A percentile compares a stretch with the other conserved stretches of the same genome.
These are phyloP conservation scores for Dalechampia spathulata DNA, from an alignment of 441 rosid species.

Conservation along the genomic window DNA sequence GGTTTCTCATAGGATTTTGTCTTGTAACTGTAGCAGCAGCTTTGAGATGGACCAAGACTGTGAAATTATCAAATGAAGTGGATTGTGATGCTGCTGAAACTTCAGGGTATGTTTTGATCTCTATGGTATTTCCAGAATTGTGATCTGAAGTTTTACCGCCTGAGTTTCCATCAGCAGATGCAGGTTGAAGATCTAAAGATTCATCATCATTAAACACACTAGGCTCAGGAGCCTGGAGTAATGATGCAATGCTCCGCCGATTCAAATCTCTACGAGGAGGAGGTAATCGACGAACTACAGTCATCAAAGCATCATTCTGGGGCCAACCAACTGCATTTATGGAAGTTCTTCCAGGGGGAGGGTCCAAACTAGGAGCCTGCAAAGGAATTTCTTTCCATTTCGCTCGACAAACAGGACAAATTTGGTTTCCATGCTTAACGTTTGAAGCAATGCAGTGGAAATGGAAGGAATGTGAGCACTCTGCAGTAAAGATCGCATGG, in stretches of 20 bases:
- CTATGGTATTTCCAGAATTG: constrained; percentile 36
- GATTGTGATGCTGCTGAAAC: constrained; percentile 51
- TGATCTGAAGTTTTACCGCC: constrained; percentile 18
- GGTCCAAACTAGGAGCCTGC: constrained; percentile 53
- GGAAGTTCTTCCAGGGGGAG: constrained; percentile 31
- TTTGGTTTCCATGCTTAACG: constrained; percentile 83
- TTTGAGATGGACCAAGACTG: constrained; percentile 71
- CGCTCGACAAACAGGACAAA: constrained; percentile 83
- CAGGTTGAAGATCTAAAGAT: constrained; percentile 47
- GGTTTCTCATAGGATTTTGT: constrained; percentile 25
- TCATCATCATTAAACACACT: constrained; percentile 72
- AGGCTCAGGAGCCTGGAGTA: constrained; percentile 67
- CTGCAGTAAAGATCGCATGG: constrained; percentile 88
- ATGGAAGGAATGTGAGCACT: constrained; percentile 91
- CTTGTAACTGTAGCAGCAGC: constrained; percentile 44
- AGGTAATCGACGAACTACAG: constrained; percentile 47
- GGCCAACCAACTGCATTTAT: constrained; percentile 40
- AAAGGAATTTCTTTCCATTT: constrained; percentile 90
- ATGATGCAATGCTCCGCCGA: constrained; percentile 46
- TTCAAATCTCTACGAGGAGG: constrained; percentile 46
- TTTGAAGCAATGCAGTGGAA: constrained; percentile 88
- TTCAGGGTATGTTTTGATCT: constrained; percentile 63
- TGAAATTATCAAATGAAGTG: constrained; percentile 51
- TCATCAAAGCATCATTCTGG: constrained; percentile 51
- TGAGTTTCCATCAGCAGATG: constrained; percentile 28